These are phyloP conservation scores for Starmera amethionina DNA, from an alignment of 805 yeast species.

Conservation along the genomic window DNA sequence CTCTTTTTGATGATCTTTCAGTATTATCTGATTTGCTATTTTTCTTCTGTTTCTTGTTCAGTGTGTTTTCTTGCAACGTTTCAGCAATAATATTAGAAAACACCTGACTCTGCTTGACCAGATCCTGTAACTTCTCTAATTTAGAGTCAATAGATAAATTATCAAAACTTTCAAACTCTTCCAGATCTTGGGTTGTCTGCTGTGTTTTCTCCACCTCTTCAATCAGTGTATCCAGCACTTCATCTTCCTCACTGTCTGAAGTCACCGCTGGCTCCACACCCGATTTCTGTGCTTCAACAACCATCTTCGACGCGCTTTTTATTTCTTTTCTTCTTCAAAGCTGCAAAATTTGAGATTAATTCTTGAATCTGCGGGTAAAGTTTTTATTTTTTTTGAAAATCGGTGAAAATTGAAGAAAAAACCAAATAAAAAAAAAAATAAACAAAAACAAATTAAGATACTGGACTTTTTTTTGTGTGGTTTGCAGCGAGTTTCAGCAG, in stretches of 20 bases:
- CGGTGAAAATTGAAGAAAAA: too few species aligned
- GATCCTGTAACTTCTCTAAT: slow-evolving; percentile 53
- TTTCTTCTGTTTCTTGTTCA: slow-evolving; percentile 21
- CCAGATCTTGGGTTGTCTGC: slow-evolving; percentile 4
- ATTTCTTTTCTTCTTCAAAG: too few species aligned
- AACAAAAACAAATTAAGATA: too few species aligned
- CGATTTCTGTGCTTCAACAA: too few species aligned
- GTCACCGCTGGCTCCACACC: background rate
- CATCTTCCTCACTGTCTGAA: slow-evolving; percentile 11
- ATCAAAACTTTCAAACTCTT: slow-evolving; percentile 30
- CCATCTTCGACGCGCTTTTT: too few species aligned
- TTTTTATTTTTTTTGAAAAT: too few species aligned
- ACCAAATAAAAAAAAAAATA: too few species aligned
- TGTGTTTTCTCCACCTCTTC: slow-evolving; percentile 4
- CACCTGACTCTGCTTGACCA: slow-evolving; percentile 81
- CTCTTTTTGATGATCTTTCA: too few species aligned
- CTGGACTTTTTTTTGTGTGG: too few species aligned
- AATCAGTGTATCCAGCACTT: slow-evolving; percentile 9
- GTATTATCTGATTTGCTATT: slow-evolving; percentile 15
- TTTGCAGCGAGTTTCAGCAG: too few species aligned
- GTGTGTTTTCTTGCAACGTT: slow-evolving; percentile 48
- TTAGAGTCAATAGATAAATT: slow-evolving; percentile 44
- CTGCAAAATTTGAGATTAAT: too few species aligned
- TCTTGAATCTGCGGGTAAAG: too few species aligned
- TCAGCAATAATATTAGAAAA: slow-evolving; percentile 83